Conservation (phyloP, 257 asterid species). For the Solanum tarapatanum region DNA sequence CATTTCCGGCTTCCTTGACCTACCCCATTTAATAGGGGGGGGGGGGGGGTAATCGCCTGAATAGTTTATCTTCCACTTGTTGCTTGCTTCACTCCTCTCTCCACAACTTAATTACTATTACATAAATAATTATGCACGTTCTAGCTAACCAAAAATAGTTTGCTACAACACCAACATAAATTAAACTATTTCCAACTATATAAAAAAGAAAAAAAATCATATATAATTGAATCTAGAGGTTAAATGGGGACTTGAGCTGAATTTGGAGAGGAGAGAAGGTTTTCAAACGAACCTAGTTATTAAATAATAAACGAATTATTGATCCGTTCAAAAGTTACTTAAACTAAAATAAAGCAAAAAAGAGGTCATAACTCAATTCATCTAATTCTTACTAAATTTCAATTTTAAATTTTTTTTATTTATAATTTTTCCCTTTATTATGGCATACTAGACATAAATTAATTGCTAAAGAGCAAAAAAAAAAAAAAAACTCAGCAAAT, state of each 20-base stretch:
- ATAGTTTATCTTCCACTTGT: not conserved
- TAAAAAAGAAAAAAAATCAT: not conserved
- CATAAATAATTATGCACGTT: not conserved
- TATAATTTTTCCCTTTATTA: not conserved
- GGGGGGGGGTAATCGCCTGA: too few species aligned
- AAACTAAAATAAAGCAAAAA: not conserved
- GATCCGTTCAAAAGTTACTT: accelerated
- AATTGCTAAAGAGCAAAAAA: not conserved
- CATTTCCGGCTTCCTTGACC: not conserved
- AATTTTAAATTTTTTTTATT: too few species aligned
- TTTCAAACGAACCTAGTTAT: not conserved
- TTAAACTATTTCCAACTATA: not conserved
- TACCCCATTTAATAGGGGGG: not conserved
- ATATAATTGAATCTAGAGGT: not conserved
- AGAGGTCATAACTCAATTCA: not conserved
- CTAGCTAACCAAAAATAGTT: not conserved
- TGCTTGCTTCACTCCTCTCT: not conserved
- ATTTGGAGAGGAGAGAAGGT: not conserved
- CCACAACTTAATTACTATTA: not conserved
- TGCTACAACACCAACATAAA: not conserved
- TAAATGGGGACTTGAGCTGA: not conserved
- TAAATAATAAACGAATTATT: not conserved
- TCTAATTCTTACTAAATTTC: not conserved
- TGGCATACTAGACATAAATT: not conserved
- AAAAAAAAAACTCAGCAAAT: not conserved